Conservation (phyloP, 768 basidiomycete genomes). For the Termitomyces sp. region DNA sequence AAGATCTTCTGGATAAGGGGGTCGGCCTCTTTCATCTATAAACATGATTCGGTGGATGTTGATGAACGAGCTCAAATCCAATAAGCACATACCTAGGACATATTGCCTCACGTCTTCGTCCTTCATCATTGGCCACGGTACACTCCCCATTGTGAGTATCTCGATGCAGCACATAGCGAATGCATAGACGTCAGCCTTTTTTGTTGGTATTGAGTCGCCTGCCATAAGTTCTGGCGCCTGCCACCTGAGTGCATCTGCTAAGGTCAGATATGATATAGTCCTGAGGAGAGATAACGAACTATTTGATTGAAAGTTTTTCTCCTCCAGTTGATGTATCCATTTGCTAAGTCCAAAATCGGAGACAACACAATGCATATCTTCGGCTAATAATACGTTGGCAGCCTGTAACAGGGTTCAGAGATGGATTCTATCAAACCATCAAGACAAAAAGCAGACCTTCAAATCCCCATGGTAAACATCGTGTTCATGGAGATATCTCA, state of each 20-base stretch:
- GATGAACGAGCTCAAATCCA: not conserved
- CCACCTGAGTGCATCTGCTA: constrained; percentile 43
- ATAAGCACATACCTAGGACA: constrained; percentile 38
- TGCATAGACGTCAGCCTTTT: constrained; percentile 60
- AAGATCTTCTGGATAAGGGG: constrained; percentile 8
- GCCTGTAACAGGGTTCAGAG: constrained; percentile 30
- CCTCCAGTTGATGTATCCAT: constrained; percentile 65
- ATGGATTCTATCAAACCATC: not conserved
- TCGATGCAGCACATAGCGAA: constrained; percentile 63
- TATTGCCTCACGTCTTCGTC: constrained; percentile 45
- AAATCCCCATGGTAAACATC: constrained; percentile 75
- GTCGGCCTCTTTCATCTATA: constrained; percentile 9
- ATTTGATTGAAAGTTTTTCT: constrained; percentile 34
- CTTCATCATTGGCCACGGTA: constrained; percentile 51
- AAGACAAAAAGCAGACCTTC: constrained; percentile 41
- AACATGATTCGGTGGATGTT: not conserved
- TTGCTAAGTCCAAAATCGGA: constrained; percentile 81
- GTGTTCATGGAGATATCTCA: constrained; percentile 68
- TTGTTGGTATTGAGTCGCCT: constrained; percentile 35
- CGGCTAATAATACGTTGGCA: constrained; percentile 70
- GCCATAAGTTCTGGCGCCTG: constrained; percentile 60
- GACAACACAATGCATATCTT: constrained; percentile 58
- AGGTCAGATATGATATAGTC: not conserved
- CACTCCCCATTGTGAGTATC: constrained; percentile 53
- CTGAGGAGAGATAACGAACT: not conserved